Evolutionary conservation across 2,329 filamentous ascomycete genomes (phyloP).

Genomic region (Exophiala dermatitidis): DNA sequence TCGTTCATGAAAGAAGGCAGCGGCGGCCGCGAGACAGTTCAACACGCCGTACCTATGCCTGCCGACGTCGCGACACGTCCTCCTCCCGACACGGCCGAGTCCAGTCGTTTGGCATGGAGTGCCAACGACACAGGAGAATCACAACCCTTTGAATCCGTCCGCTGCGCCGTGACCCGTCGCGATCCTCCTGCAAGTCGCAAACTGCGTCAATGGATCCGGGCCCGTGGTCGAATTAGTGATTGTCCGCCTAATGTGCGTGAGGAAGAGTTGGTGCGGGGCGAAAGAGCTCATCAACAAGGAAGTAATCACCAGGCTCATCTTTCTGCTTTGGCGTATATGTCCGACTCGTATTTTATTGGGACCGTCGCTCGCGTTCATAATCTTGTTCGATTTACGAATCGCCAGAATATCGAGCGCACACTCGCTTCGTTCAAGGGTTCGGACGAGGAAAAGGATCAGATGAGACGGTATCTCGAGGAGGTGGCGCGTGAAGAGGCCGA

Average conservation of each 20-base stretch:
- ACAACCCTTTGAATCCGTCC: conserved; percentile 36
- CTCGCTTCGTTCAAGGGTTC: conserved; percentile 38
- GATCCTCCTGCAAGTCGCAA: conserved; percentile 56
- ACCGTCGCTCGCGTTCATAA: conserved; percentile 75
- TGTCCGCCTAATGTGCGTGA: conserved; percentile 25
- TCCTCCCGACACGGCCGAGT: conserved; percentile 28
- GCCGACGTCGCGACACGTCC: conserved; percentile 29
- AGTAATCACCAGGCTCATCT: conserved; percentile 39
- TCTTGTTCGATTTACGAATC: conserved; percentile 64
- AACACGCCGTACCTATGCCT: conserved; percentile 60
- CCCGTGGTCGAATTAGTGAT: conserved; percentile 30
- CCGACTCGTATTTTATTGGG: conserved; percentile 87
- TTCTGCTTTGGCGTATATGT: conserved; percentile 84
- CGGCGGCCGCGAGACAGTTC: conserved; percentile 47
- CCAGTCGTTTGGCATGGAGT: neutral
- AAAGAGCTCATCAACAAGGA: conserved; percentile 14
- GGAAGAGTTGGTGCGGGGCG: conserved; percentile 15
- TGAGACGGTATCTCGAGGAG: conserved; percentile 36
- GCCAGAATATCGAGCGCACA: conserved; percentile 37
- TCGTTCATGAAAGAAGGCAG: conserved; percentile 69
- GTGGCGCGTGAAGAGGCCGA: conserved; percentile 38
- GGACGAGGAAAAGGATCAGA: conserved; percentile 38
- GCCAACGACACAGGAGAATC: conserved; percentile 8
- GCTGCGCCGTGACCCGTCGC: conserved; percentile 38
- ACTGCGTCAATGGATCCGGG: conserved; percentile 49